These are phyloP conservation scores for Truncatella angustata DNA, from an alignment of 2,329 filamentous ascomycete genomes.

Conservation along the genomic window DNA sequence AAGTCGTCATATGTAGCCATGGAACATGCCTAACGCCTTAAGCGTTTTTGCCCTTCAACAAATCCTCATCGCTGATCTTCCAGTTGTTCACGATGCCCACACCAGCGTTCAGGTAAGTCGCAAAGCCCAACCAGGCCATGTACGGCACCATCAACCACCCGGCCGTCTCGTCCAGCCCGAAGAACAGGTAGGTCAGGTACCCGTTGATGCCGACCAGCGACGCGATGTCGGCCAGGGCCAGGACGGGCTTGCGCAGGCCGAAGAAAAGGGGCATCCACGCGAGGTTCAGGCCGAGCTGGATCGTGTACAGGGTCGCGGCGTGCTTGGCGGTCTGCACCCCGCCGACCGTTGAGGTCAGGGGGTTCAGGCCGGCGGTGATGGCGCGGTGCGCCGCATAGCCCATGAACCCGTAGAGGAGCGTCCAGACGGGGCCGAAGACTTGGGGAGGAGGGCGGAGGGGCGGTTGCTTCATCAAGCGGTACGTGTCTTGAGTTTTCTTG, in stretches of 20 bases:
- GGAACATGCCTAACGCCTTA: too few species aligned
- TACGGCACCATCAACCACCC: slow-evolving; percentile 79
- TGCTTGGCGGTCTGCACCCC: slow-evolving; percentile 46
- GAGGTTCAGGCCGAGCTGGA: slow-evolving; percentile 83
- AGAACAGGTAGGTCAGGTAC: slow-evolving; percentile 76
- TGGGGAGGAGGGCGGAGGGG: slow-evolving; percentile 59
- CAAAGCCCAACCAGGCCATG: slow-evolving; percentile 81
- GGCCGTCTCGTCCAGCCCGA: slow-evolving; percentile 67
- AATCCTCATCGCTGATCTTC: slow-evolving; percentile 45
- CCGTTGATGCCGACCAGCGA: slow-evolving; percentile 69
- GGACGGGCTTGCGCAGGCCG: slow-evolving; percentile 66
- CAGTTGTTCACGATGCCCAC: slow-evolving; percentile 68
- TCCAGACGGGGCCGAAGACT: slow-evolving; percentile 67
- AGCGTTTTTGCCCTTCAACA: slow-evolving; percentile 28
- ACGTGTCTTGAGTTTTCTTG: slow-evolving; percentile 58
- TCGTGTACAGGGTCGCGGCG: slow-evolving; percentile 77
- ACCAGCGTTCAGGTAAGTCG: slow-evolving; percentile 76
- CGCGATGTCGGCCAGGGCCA: slow-evolving; percentile 73
- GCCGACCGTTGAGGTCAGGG: slow-evolving; percentile 39
- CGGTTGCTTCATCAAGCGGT: slow-evolving; percentile 66
- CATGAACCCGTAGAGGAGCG: slow-evolving; percentile 71
- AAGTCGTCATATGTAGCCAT: too few species aligned
- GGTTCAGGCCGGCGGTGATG: slow-evolving; percentile 60
- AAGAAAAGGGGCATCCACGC: slow-evolving; percentile 95
- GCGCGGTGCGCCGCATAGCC: slow-evolving; percentile 86